These are phyloP conservation scores for Rhodosporidiobolus sp. DNA, from an alignment of 768 basidiomycete species.

Conservation along the genomic window DNA sequence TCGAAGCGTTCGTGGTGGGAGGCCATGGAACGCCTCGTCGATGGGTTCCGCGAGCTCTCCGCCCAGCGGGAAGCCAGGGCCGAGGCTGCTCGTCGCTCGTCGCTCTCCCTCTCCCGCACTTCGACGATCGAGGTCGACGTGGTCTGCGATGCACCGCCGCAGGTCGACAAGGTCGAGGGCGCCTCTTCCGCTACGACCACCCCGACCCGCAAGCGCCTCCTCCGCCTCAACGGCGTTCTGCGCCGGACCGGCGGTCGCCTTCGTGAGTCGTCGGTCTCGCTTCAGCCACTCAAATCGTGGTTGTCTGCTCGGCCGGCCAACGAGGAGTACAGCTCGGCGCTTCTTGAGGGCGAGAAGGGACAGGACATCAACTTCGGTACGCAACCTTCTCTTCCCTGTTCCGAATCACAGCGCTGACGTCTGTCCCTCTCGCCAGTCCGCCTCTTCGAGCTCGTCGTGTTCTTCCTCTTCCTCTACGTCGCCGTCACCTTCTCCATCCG, in stretches of 20 bases:
- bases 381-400: not conserved
- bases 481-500: not conserved
- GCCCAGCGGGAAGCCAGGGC: not conserved
- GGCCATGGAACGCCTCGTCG: conserved; percentile 38
- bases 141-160: not conserved
- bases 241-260: not conserved
- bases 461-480: conserved; percentile 16
- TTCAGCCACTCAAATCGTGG: not conserved
- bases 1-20: conserved; percentile 27
- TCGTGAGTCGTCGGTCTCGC: not conserved
- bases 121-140: conserved; percentile 32
- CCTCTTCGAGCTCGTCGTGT: conserved; percentile 4
- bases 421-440: not conserved
- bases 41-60: conserved; percentile 32
- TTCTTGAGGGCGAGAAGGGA: not conserved
- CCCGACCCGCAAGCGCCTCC: not conserved
- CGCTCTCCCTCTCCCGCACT: not conserved
- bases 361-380: too few species aligned
- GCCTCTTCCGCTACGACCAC: too few species aligned
- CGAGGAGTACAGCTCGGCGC: not conserved
- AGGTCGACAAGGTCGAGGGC: not conserved
- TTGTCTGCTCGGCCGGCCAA: not conserved
- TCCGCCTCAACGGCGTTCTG: not conserved
- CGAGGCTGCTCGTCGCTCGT: not conserved
- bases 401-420: not conserved